phyloP scores from a whole-genome alignment of 2,329 filamentous ascomycete species.

The Trichoderma sp. region DNA sequence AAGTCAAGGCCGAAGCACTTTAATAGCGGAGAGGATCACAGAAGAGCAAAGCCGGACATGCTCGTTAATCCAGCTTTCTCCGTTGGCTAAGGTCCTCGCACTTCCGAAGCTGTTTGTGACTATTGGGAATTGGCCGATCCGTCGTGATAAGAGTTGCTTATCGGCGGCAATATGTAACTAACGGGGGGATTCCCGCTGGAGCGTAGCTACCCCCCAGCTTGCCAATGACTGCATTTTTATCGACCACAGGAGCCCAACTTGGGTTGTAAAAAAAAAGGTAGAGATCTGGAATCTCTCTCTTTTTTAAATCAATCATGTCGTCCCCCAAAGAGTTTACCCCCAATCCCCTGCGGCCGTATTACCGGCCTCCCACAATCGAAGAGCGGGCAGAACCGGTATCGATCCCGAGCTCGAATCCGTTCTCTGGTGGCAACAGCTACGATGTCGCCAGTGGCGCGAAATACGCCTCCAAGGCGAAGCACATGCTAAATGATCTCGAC shows the following conservation, averaged over 20 bases:
- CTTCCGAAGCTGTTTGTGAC: conserved; percentile 23
- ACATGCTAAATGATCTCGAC: conserved; percentile 86
- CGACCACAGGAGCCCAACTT: conserved; percentile 10
- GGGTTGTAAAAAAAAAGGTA: conserved; percentile 17
- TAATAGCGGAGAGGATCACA: neutral
- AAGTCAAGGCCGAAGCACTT: neutral
- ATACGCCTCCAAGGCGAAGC: conserved; percentile 62
- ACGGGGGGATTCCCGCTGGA: conserved; percentile 18
- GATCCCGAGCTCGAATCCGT: conserved; percentile 44
- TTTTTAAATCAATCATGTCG: conserved; percentile 42
- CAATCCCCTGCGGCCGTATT: conserved; percentile 69
- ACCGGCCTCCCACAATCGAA: conserved; percentile 59
- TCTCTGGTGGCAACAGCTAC: conserved; percentile 42
- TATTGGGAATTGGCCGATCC: conserved; percentile 24
- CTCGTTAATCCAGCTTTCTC: conserved; percentile 17
- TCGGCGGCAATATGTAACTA: conserved; percentile 37
- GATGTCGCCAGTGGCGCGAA: conserved; percentile 36
- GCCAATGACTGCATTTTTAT: conserved; percentile 13
- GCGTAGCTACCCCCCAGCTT: conserved; percentile 26
- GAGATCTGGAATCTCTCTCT: conserved; percentile 28
- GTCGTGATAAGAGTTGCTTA: conserved; percentile 27
- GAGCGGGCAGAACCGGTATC: conserved; percentile 40
- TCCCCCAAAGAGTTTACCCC: conserved; percentile 45
- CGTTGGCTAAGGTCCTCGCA: conserved; percentile 27
- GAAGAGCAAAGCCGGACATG: neutral